Percentiles rank a stretch among this genome's conserved stretches.
Evolutionary conservation across 495 filamentous ascomycete genomes (phyloP).

Genomic region (Chaetomium cochliodes): DNA sequence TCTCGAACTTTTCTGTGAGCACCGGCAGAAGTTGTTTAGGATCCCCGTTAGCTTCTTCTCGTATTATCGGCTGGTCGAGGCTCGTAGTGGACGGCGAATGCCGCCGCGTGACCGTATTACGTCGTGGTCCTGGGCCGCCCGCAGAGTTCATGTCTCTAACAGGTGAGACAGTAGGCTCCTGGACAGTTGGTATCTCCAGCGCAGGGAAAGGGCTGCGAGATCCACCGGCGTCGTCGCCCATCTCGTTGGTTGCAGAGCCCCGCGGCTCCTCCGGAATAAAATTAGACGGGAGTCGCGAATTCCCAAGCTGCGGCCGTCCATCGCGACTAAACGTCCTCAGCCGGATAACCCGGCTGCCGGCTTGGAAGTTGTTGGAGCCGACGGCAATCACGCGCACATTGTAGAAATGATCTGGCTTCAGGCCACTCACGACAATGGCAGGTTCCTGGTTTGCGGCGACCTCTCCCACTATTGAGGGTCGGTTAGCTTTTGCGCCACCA

Average conservation of each 20-base stretch:
- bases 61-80: constrained; percentile 51
- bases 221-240: constrained; percentile 41
- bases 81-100: constrained; percentile 70
- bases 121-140: constrained; percentile 56
- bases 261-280: constrained; percentile 49
- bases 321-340: constrained; percentile 63
- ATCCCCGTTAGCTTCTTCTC: constrained; percentile 45
- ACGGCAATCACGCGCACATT: constrained; percentile 88
- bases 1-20: constrained; percentile 70
- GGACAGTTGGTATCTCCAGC: constrained; percentile 56
- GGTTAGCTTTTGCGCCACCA: constrained; percentile 20
- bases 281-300: constrained; percentile 52
- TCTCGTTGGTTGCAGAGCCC: constrained; percentile 40
- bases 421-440: constrained; percentile 79
- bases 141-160: constrained; percentile 60
- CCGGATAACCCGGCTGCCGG: constrained; percentile 79
- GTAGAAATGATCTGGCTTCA: constrained; percentile 84
- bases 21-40: constrained; percentile 50
- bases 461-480: constrained; percentile 67
- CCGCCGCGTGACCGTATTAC: constrained; percentile 68
- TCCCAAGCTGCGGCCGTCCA: constrained; percentile 56
- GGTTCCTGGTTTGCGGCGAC: constrained; percentile 76
- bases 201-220: constrained; percentile 45
- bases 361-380: constrained; percentile 86
- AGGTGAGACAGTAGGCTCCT: constrained; percentile 53